phyloP scores from a whole-genome alignment of 1,284 basidiomycete genomes.

The Cystobasidiaceae sp. region DNA sequence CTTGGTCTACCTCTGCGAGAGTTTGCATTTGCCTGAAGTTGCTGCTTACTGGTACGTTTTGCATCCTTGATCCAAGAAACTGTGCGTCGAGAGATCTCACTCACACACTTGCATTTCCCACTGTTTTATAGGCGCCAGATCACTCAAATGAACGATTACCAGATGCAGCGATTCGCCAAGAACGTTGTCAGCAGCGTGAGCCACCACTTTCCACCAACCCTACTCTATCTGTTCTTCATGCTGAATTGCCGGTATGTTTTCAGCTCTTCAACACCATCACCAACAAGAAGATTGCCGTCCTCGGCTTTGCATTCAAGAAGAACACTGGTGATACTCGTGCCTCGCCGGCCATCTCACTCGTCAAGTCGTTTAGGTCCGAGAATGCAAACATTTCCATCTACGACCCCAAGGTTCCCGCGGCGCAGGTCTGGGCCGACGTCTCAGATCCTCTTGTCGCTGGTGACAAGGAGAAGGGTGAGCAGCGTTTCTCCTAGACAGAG shows the following conservation, averaged over 20 bases:
- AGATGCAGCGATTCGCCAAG: constrained; percentile 60
- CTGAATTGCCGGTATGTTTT: too few relatives aligned
- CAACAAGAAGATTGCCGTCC: constrained; percentile 89
- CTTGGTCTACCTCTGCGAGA: constrained; percentile 93
- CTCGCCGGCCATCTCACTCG: constrained; percentile 87
- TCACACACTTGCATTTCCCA: too few relatives aligned
- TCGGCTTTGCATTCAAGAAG: constrained; percentile 63
- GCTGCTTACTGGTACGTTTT: constrained; percentile 80
- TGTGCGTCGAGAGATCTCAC: too few relatives aligned
- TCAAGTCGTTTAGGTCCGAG: constrained; percentile 88
- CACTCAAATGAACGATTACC: constrained; percentile 93
- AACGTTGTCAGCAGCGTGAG: constrained; percentile 45
- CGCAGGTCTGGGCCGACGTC: constrained; percentile 54
- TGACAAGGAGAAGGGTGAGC: constrained; percentile 51
- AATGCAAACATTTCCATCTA: constrained; percentile 80
- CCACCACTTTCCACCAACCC: neutral
- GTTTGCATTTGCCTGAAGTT: constrained; percentile 90
- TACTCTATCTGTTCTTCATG: constrained; percentile 64
- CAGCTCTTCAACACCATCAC: constrained; percentile 97
- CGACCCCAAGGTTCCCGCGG: constrained; percentile 71
- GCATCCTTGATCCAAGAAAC: neutral
- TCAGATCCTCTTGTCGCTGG: constrained; percentile 53
- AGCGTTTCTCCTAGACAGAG: too few relatives aligned
- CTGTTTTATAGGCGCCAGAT: constrained; percentile 97
- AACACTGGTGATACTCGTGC: constrained; percentile 97